Conservation (phyloP, 129 eudicot genomes). For the Helichrysum umbraculigerum region DNA sequence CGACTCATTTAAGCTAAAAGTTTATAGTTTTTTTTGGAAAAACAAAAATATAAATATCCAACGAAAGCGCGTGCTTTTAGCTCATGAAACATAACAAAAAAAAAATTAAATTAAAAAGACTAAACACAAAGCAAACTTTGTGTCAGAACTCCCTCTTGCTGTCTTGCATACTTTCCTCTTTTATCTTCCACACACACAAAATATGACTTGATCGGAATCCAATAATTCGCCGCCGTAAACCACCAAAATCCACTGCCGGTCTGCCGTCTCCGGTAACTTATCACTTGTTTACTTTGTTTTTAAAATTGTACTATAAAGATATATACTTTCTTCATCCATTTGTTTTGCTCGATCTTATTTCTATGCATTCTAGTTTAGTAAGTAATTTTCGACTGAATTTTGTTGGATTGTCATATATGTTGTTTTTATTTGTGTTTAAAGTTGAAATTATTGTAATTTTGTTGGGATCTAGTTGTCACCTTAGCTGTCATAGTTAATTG, state of each 20-base stretch:
- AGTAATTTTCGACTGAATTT: neutral
- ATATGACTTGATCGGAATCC: constrained; percentile 6
- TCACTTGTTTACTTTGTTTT: neutral
- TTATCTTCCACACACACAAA: neutral
- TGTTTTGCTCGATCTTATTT: constrained; percentile 10
- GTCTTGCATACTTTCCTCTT: neutral
- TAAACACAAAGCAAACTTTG: neutral
- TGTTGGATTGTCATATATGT: neutral
- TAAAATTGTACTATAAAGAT: constrained; percentile 13
- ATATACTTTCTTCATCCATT: constrained; percentile 21
- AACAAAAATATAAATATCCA: too few species aligned
- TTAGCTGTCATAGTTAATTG: constrained; percentile 15
- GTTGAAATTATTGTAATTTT: constrained; percentile 5
- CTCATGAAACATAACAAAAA: neutral
- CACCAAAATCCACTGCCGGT: neutral
- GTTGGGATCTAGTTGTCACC: constrained; percentile 9
- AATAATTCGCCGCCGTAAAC: neutral
- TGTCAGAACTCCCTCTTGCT: neutral
- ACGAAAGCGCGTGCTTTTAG: too few species aligned
- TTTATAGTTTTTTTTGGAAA: too few species aligned
- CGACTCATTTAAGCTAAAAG: too few species aligned
- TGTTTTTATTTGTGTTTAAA: neutral
- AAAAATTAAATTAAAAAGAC: neutral
- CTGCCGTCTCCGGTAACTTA: constrained; percentile 24
- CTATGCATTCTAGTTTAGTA: neutral